Evolutionary conservation across 2,329 filamentous ascomycete species (phyloP), one percentile per base, ranked within the genome.

Genomic region (Fusarium irregulare): DNA sequence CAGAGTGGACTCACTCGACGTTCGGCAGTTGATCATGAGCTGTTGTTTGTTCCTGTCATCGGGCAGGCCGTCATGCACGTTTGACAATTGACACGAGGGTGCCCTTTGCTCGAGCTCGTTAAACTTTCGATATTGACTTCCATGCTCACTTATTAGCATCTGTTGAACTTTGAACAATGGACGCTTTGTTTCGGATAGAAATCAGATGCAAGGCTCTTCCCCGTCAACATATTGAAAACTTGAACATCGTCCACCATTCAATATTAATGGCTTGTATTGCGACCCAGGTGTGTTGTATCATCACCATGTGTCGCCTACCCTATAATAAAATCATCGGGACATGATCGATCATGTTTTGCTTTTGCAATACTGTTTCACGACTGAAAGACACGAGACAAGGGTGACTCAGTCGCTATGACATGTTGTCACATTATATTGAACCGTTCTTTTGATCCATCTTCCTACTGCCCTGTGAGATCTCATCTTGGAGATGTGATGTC

Each of bases 361-460:
- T 21, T 41, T 49, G 47, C 30, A 42, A 25, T n/a, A 50, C 40
- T 58, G 62, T 63, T 61, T 64, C 30, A 58, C 21, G 25, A 41
- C 12, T 21, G 40, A 27, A 18, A 45, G 23, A 32, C 27, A 21
- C 27, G 27, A 51, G 16, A 50, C 62, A 53, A 40, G 57, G 48
- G 54, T 59, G 51, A 45, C 28, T 53, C 46, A 59, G 23, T 44
- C 50, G 40, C 50, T 32, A 53, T 66, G 42, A 53, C 44, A 67
- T 66, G n/a, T 70, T 50, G 62, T 68, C 71, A 68, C 40, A 47
- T 34, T 40, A 48, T 56, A 49, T 23, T 30, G 45, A 25, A 46
- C n/a, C 32, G 27, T 25, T 18, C 20, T 60, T n/a, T 47, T 53
- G 30, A 41, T 62, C 47, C 25, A 51, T 57, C 41, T 42, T 45